A percentile compares a stretch with the other conserved stretches of the same genome.
phyloP scores from a whole-genome alignment of 257 asterid genomes.

The Salvia hispanica region DNA sequence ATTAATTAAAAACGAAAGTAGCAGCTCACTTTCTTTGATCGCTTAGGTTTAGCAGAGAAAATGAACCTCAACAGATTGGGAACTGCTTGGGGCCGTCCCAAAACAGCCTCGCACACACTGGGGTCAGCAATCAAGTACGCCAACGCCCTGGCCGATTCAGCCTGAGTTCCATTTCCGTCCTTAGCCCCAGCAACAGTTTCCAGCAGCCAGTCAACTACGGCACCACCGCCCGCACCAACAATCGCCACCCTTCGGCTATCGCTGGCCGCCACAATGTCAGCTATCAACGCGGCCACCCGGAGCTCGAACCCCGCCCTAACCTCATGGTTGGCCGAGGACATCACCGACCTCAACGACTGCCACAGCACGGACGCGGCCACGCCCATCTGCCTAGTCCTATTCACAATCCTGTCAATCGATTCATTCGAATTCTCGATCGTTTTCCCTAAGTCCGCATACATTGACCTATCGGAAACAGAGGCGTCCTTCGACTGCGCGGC shows the following conservation, averaged over 20 bases:
- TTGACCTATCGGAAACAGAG: slow-evolving; percentile 20
- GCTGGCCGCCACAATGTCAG: slow-evolving; percentile 92
- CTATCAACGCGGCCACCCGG: slow-evolving; percentile 90
- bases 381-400: slow-evolving; percentile 81
- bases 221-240: slow-evolving; percentile 95
- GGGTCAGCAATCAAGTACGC: slow-evolving; percentile 88
- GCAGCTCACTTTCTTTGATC: slow-evolving; percentile 63
- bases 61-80: slow-evolving; percentile 84
- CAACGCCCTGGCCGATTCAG: slow-evolving; percentile 94
- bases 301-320: slow-evolving; percentile 93
- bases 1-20: neutral
- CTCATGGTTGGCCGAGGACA: slow-evolving; percentile 96
- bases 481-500: slow-evolving; percentile 33
- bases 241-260: slow-evolving; percentile 89
- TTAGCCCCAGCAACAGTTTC: slow-evolving; percentile 73
- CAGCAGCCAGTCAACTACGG: slow-evolving; percentile 90
- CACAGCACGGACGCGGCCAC: slow-evolving; percentile 88
- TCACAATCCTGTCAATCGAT: slow-evolving; percentile 50
- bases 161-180: slow-evolving; percentile 72
- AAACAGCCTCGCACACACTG: slow-evolving; percentile 67
- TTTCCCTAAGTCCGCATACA: slow-evolving; percentile 54
- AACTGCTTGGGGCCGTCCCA: slow-evolving; percentile 86
- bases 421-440: slow-evolving; percentile 60
- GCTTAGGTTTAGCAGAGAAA: slow-evolving; percentile 84
- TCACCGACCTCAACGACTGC: slow-evolving; percentile 86